These are phyloP conservation scores for Glycine latifolia DNA, from an alignment of 306 rosid species.

Conservation along the genomic window DNA sequence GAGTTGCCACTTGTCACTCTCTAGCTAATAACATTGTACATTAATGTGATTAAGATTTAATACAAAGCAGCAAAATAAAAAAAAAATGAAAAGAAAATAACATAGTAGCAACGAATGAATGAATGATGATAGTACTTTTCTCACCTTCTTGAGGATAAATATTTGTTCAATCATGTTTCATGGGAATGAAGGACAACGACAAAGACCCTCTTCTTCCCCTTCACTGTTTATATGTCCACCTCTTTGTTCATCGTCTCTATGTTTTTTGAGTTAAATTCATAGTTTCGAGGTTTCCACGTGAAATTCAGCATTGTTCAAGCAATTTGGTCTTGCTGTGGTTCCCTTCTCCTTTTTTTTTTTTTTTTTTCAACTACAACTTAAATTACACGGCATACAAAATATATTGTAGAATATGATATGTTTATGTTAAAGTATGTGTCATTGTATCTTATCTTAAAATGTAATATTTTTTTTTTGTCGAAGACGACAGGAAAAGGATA, in stretches of 20 bases:
- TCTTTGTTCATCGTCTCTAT: not conserved
- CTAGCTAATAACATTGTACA: not conserved
- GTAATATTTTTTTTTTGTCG: not conserved
- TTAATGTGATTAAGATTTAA: not conserved
- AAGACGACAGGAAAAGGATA: slow-evolving; percentile 3
- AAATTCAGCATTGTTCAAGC: slow-evolving; percentile 30
- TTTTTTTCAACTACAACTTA: slow-evolving; percentile 10
- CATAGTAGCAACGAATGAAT: not conserved
- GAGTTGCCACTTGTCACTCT: slow-evolving; percentile 16
- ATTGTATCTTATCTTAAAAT: not conserved
- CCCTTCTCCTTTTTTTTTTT: not conserved
- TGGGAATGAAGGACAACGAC: slow-evolving; percentile 18
- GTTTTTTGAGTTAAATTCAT: slow-evolving; percentile 32
- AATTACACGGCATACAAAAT: not conserved
- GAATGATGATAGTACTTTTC: not conserved
- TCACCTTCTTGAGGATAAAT: slow-evolving; percentile 46
- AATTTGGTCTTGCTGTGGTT: slow-evolving; percentile 21
- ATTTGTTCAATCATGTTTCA: slow-evolving; percentile 40
- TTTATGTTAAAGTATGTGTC: not conserved
- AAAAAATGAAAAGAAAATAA: not conserved
- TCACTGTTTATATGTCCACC: slow-evolving; percentile 23
- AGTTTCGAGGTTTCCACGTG: slow-evolving; percentile 44
- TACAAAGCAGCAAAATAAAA: not conserved
- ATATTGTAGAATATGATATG: not conserved
- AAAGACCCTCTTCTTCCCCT: slow-evolving; percentile 31